Evolutionary conservation across 495 filamentous ascomycete species (phyloP), one percentile per base, ranked within the genome.

Genomic region (Oleoguttula mirabilis): DNA sequence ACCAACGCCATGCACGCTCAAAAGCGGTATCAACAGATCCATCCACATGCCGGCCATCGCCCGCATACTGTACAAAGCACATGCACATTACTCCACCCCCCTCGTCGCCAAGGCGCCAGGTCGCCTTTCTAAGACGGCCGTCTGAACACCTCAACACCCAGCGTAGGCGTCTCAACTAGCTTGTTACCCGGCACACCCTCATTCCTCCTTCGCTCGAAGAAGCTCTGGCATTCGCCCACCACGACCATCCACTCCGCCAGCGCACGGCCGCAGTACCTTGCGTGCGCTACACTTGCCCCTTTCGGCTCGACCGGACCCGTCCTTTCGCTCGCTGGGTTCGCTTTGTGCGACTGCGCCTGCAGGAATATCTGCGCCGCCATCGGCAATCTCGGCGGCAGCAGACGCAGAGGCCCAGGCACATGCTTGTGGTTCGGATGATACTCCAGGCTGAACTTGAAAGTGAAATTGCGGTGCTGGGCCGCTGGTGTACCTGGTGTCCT

Each of bases 241-340:
- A 95, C 73, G 16, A 84, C 62, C 11, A 76, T 67, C 90, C 90
- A 98, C 60, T 98, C 90, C 1, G 88, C 87, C 37, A 98, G 69
- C 1, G 90, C 86, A 33, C 88, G 75, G 2, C 90, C 90, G 5
- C 77, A 68, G 60, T 98, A 96, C 48, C 78, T 84, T 43, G 71
- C 75, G 20, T 66, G 60, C 24, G 57, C 64, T 44, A 39, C 40
- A 10, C 49, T 48, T 2, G 36, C 23, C 10, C 60, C 59, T 39
- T 40, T 44, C 1, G 62, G 65, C 48, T 59, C 50, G n/a, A 37
- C 27, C 23, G 49, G 43, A 6, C 14, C 17, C 14, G 52, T 31
- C 24, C 52, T 38, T 8, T 48, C 45, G 8, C 36, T 21, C 2
- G 39, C 32, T 4, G 41, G 21, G 24, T 35, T 31, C 20, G 21